phyloP scores from a whole-genome alignment of 2,329 filamentous ascomycete genomes.

The Xylaria sp. region DNA sequence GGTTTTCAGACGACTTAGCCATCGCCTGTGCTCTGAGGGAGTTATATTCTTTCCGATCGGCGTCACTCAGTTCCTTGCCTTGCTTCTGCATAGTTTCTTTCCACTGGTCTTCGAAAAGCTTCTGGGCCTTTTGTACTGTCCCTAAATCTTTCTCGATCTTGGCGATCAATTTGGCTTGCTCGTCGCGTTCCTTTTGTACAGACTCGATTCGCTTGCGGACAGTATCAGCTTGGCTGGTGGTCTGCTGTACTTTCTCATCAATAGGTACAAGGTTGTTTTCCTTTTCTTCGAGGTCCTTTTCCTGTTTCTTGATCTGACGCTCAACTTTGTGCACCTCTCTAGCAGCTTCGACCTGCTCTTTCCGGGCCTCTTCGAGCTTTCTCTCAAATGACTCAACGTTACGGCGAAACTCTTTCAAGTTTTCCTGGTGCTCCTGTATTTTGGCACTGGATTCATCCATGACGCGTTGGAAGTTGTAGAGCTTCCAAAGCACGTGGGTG shows the following conservation, averaged over 20 bases:
- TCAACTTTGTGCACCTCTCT: slow-evolving; percentile 85
- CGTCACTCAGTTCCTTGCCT: slow-evolving; percentile 84
- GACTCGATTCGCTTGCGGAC: slow-evolving; percentile 74
- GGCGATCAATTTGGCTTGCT: slow-evolving; percentile 73
- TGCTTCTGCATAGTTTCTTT: slow-evolving; percentile 85
- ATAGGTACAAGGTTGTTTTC: slow-evolving; percentile 88
- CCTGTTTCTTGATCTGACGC: slow-evolving; percentile 83
- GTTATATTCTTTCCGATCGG: slow-evolving; percentile 91
- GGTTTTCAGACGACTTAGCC: slow-evolving; percentile 81
- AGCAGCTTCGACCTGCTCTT: slow-evolving; percentile 80
- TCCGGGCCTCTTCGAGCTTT: slow-evolving; percentile 81
- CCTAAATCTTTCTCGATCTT: slow-evolving; percentile 83
- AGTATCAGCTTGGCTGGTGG: slow-evolving; percentile 74
- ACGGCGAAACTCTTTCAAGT: slow-evolving; percentile 90
- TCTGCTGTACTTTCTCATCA: slow-evolving; percentile 89
- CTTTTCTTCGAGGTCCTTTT: slow-evolving; percentile 86
- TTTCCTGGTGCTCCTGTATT: slow-evolving; percentile 93
- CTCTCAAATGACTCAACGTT: slow-evolving; percentile 87
- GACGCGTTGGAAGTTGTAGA: slow-evolving; percentile 92
- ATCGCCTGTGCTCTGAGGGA: slow-evolving; percentile 85
- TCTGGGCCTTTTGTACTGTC: slow-evolving; percentile 87
- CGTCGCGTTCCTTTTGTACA: slow-evolving; percentile 79
- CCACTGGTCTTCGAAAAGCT: slow-evolving; percentile 89
- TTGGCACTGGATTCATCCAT: slow-evolving; percentile 92
- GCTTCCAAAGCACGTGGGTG: slow-evolving; percentile 94